A percentile compares a stretch with the other conserved stretches of the same genome.
These are phyloP conservation scores for Aureobasidium melanogenum DNA, from an alignment of 2,329 filamentous ascomycete genomes.

Conservation along the genomic window DNA sequence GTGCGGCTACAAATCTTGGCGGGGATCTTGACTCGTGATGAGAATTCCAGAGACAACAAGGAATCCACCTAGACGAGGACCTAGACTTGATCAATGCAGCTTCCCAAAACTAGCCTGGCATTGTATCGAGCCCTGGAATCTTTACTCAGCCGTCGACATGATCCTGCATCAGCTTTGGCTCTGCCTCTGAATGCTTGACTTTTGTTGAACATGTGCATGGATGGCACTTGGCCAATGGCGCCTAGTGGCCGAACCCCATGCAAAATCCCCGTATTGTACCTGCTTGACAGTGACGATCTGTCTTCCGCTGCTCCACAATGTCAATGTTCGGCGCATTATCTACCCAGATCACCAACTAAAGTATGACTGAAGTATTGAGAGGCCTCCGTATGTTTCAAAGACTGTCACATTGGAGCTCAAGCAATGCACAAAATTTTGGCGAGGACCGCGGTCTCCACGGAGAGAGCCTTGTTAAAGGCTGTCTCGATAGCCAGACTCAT, in stretches of 20 bases:
- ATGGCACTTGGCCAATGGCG: not conserved
- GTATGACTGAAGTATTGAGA: too few relatives aligned
- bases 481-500: too few relatives aligned
- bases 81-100: not conserved
- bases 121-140: not conserved
- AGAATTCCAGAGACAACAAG: conserved; percentile 2
- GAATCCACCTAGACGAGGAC: not conserved
- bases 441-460: too few relatives aligned
- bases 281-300: not conserved
- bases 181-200: not conserved
- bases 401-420: too few relatives aligned
- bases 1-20: too few relatives aligned
- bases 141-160: not conserved
- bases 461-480: too few relatives aligned
- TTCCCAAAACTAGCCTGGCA: not conserved
- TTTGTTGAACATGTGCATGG: not conserved
- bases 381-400: too few relatives aligned
- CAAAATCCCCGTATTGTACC: not conserved
- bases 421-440: too few relatives aligned
- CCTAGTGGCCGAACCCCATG: not conserved
- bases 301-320: not conserved
- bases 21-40: not conserved
- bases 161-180: not conserved
- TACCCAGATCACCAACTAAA: too few relatives aligned
- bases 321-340: too few relatives aligned